Conservation (phyloP, 257 asterid species). For the Solanum pimpinellifolium region DNA sequence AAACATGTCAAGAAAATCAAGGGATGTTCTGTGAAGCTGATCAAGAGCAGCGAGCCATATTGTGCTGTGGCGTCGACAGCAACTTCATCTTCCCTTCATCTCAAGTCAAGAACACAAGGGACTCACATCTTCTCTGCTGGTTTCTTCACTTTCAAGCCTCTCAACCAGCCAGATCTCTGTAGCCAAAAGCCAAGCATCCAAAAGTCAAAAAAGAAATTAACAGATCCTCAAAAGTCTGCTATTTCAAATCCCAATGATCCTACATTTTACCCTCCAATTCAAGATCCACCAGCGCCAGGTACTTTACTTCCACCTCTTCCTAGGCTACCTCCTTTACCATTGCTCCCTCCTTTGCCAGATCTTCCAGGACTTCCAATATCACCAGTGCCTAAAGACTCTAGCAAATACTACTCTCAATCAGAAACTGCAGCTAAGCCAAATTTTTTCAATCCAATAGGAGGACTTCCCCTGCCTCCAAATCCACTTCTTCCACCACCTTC, state of each 20-base stretch:
- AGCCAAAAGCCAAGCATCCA: constrained; percentile 33
- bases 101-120: constrained; percentile 48
- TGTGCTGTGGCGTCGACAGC: constrained; percentile 64
- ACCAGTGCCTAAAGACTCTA: constrained; percentile 17
- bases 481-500: constrained; percentile 20
- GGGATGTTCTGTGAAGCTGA: constrained; percentile 53
- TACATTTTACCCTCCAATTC: constrained; percentile 7
- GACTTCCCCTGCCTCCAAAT: constrained; percentile 28
- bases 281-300: constrained; percentile 15
- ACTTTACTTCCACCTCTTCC: constrained; percentile 31
- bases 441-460: constrained; percentile 2
- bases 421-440: constrained; percentile 1
- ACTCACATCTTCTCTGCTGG: constrained; percentile 73
- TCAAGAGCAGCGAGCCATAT: constrained; percentile 56
- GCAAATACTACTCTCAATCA: background rate
- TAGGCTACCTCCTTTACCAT: constrained; percentile 32
- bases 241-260: constrained; percentile 27
- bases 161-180: constrained; percentile 52
- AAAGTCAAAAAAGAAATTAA: background rate
- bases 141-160: constrained; percentile 68
- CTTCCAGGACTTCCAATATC: constrained; percentile 50
- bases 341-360: constrained; percentile 46
- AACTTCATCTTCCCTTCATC: constrained; percentile 35
- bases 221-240: background rate
- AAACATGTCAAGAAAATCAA: constrained; percentile 50